Evolutionary conservation across 495 filamentous ascomycete species (phyloP).

Genomic region (Bryoglossum gracile): DNA sequence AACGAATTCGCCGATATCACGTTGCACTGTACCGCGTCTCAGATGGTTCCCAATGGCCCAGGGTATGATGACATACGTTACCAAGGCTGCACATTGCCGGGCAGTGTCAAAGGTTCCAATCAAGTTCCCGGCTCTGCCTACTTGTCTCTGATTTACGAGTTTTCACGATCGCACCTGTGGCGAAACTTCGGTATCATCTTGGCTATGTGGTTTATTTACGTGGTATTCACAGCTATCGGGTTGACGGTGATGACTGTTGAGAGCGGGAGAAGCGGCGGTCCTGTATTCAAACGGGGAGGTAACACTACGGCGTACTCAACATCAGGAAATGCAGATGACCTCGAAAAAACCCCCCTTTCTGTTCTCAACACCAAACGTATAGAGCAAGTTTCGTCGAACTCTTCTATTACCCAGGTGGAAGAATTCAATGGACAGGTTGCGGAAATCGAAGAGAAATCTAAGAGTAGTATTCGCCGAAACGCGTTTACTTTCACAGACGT

Average conservation of each 20-base stretch:
- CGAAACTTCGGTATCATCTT: slow-evolving; percentile 64
- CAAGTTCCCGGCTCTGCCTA: slow-evolving; percentile 54
- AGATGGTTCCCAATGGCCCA: slow-evolving; percentile 42
- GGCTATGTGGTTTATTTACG: not conserved
- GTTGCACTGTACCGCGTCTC: slow-evolving; percentile 52
- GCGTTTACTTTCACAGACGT: slow-evolving; percentile 73
- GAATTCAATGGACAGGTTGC: no score
- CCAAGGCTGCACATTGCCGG: slow-evolving; percentile 57
- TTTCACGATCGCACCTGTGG: slow-evolving; percentile 62
- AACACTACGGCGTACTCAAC: no score
- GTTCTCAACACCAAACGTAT: no score
- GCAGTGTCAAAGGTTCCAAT: slow-evolving; percentile 37
- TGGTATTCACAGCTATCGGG: not conserved
- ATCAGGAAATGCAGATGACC: no score
- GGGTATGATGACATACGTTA: slow-evolving; percentile 38
- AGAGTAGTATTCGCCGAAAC: no score
- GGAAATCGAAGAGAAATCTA: no score
- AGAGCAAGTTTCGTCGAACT: no score
- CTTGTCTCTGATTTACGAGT: slow-evolving; percentile 46
- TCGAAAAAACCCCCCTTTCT: no score
- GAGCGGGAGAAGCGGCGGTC: no score
- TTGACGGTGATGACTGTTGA: no score
- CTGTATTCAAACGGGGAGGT: no score
- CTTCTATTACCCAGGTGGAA: no score
- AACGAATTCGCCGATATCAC: slow-evolving; percentile 41